phyloP scores from a whole-genome alignment of 2,329 filamentous ascomycete species.

The Zymoseptoria brevis region DNA sequence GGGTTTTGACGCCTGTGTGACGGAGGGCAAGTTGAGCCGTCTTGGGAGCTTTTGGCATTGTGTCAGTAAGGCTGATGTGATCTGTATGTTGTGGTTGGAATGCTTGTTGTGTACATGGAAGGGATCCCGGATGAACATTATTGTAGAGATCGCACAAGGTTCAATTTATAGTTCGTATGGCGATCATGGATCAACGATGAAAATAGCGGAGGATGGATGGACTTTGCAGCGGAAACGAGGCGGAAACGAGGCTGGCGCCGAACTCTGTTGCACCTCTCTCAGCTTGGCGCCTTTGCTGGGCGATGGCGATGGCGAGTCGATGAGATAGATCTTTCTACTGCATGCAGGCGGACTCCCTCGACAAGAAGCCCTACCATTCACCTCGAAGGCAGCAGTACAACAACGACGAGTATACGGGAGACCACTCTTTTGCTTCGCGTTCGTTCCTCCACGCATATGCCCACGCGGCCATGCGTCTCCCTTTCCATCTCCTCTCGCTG shows the following conservation, averaged over 20 bases:
- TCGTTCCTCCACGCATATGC: neutral
- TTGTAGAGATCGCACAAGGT: neutral
- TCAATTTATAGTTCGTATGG: neutral
- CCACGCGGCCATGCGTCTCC: constrained; percentile 14
- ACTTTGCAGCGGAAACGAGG: neutral
- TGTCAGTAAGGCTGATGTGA: neutral
- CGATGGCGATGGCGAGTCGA: neutral
- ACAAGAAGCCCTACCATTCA: neutral
- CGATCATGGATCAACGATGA: neutral
- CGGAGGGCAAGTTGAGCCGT: neutral
- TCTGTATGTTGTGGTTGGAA: neutral
- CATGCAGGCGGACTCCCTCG: neutral
- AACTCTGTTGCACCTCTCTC: neutral
- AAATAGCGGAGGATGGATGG: neutral
- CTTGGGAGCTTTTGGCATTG: neutral
- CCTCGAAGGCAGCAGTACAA: neutral
- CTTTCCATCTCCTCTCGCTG: constrained; percentile 13
- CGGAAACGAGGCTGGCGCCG: neutral
- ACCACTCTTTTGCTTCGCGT: neutral
- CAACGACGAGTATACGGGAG: neutral
- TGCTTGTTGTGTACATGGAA: neutral
- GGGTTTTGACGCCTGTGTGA: neutral
- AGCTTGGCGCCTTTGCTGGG: neutral
- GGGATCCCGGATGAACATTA: neutral
- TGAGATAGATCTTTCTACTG: neutral